Conservation (phyloP, 345 rosid species). For the Corchorus capsularis region DNA sequence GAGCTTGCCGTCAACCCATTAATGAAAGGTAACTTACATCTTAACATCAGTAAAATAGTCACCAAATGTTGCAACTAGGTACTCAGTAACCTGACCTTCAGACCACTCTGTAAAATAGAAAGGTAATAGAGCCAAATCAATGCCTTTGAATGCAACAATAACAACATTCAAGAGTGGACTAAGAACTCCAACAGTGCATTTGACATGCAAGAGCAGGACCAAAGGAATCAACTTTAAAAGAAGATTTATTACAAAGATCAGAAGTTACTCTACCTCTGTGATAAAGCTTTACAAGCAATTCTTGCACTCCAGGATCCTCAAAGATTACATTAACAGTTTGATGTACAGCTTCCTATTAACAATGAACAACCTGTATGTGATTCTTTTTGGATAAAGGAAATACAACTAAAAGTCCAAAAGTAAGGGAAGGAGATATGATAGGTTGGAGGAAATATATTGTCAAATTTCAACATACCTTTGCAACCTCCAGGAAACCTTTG, state of each 20-base stretch:
- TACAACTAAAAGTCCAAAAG: background rate
- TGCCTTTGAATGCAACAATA: background rate
- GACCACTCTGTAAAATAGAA: slow-evolving; percentile 74
- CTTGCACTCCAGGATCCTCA: slow-evolving; percentile 99
- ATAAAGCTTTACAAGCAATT: slow-evolving; percentile 90
- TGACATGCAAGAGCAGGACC: too few species aligned
- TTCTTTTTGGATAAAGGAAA: background rate
- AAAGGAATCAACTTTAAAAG: background rate
- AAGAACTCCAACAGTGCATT: background rate
- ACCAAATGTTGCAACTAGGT: slow-evolving; percentile 87
- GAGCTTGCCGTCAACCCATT: background rate
- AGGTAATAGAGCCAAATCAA: slow-evolving; percentile 26
- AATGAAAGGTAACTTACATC: slow-evolving; percentile 58
- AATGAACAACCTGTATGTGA: slow-evolving; percentile 20
- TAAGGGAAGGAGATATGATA: too few species aligned
- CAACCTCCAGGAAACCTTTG: slow-evolving; percentile 97
- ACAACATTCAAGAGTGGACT: background rate
- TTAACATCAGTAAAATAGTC: slow-evolving; percentile 97
- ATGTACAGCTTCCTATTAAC: slow-evolving; percentile 86
- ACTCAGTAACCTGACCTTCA: slow-evolving; percentile 97
- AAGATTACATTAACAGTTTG: slow-evolving; percentile 88
- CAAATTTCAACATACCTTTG: slow-evolving; percentile 59
- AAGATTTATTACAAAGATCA: background rate
- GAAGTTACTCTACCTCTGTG: slow-evolving; percentile 60
- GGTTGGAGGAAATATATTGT: background rate